phyloP scores from a whole-genome alignment of 2,329 filamentous ascomycete species.

The Beauveria rudraprayagi region DNA sequence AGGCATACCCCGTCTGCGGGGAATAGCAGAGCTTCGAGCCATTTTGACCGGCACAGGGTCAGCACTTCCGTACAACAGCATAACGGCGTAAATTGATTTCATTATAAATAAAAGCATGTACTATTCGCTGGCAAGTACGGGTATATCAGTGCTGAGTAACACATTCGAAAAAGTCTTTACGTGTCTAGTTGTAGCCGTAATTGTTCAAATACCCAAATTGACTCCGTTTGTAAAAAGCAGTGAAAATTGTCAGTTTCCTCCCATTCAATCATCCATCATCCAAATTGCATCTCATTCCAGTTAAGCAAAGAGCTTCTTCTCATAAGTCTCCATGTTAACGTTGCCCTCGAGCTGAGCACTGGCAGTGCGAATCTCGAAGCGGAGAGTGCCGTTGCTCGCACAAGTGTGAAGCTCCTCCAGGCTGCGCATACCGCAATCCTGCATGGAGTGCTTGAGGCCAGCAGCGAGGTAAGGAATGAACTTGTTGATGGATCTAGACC shows the following conservation, averaged over 20 bases:
- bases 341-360: slow-evolving; percentile 95
- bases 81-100: slow-evolving; percentile 10
- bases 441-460: slow-evolving; percentile 93
- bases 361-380: slow-evolving; percentile 90
- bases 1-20: background rate
- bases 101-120: slow-evolving; percentile 7
- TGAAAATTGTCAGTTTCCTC: slow-evolving; percentile 3
- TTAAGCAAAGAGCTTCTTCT: slow-evolving; percentile 98
- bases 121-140: slow-evolving; percentile 14
- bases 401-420: slow-evolving; percentile 67
- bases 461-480: slow-evolving; percentile 94
- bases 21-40: background rate
- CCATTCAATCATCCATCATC: slow-evolving; percentile 4
- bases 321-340: slow-evolving; percentile 97
- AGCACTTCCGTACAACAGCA: slow-evolving; percentile 11
- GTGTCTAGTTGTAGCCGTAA: slow-evolving; percentile 8
- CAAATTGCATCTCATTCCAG: slow-evolving; percentile 12
- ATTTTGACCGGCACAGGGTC: background rate
- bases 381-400: slow-evolving; percentile 65
- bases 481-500: slow-evolving; percentile 70
- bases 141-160: slow-evolving; percentile 10
- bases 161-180: slow-evolving; percentile 9
- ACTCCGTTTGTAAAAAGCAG: slow-evolving; percentile 4
- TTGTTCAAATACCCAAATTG: slow-evolving; percentile 7
- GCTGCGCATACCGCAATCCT: slow-evolving; percentile 86